Base-by-base conservation (phyloP, 768 basidiomycete genomes). In the Sporobolomyces phaffii region DNA sequence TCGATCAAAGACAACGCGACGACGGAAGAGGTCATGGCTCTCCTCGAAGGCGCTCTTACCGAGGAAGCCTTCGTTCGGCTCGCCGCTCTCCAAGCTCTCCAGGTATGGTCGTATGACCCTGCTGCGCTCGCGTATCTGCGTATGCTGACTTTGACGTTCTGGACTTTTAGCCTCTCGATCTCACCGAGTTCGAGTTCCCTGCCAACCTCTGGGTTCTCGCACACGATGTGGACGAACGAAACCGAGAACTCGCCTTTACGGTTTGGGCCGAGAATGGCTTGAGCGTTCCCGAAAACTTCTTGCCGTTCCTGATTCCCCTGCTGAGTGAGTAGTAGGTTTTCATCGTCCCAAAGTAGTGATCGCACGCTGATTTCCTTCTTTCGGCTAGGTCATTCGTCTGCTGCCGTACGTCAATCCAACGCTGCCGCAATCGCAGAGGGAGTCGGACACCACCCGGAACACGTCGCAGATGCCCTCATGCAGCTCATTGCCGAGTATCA, bases 231-330 rank as follows among this genome's bases (percentile, higher is more conserved):
- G 87, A 88, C 68, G 90, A 91, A 73, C 90, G 93, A 74, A 97
- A 93, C 72, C 85, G 85, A 0, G 81, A 87, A 54, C 79, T 97
- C 44, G 92, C 93, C 20, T 79, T 80, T 28, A 85, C 86, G 68
- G 78, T 90, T 14, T 98, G 93, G 93, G 94, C 96, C 60, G 96
- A 97, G 69, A 98, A 98, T 69, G 93, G 90, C 6, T 77, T 97
- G 41, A 91, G 96, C 73, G 84, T 93, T 14, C 84, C 88, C 0
- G 89, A 91, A 69, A 77, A 9, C 85, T 85, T 72, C 77, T 76
- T 90, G 0, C 75, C 77, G 1, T 80, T 81, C 49, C 79, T 98
- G 17, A 74, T 89, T 15, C 76, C 76, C 0, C 89, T 85, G 73
- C 81, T 97, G 22, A 87, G 92, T 90, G 76, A 50, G 56, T 45